phyloP scores from a whole-genome alignment of 1,284 basidiomycete species.

The Irpex rosettiformis region DNA sequence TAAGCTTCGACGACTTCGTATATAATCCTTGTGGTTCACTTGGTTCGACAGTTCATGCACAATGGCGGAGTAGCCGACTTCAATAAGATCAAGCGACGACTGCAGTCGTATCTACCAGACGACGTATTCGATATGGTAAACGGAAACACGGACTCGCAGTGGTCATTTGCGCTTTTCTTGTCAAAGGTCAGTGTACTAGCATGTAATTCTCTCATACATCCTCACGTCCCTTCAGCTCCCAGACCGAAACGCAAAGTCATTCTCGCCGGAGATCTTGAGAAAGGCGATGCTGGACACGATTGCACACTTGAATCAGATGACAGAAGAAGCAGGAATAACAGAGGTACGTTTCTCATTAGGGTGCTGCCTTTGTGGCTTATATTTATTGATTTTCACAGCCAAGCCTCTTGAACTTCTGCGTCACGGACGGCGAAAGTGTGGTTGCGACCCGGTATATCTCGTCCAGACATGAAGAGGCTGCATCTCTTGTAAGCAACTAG shows the following conservation, averaged over 20 bases:
- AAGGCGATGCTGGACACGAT: conserved; percentile 89
- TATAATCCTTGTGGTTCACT: conserved; percentile 83
- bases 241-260: conserved; percentile 70
- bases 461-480: conserved; percentile 87
- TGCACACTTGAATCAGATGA: conserved; percentile 69
- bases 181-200: conserved; percentile 59
- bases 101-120: conserved; percentile 77
- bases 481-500: conserved; percentile 63
- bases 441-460: conserved; percentile 95
- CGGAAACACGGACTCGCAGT: conserved; percentile 96
- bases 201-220: background rate
- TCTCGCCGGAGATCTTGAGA: conserved; percentile 61
- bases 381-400: conserved; percentile 56
- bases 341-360: conserved; percentile 62
- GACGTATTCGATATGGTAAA: conserved; percentile 82
- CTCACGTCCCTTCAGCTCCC: conserved; percentile 54
- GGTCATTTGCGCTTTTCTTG: conserved; percentile 90
- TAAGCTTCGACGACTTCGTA: conserved; percentile 29
- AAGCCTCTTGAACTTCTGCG: conserved; percentile 93
- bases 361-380: background rate
- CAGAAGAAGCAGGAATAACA: conserved; percentile 69
- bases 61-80: conserved; percentile 90
- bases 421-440: conserved; percentile 92
- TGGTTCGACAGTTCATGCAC: conserved; percentile 97
- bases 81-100: conserved; percentile 70